Base-by-base conservation (phyloP, 176 grass and related monocot species). In the Eragrostis curvula region DNA sequence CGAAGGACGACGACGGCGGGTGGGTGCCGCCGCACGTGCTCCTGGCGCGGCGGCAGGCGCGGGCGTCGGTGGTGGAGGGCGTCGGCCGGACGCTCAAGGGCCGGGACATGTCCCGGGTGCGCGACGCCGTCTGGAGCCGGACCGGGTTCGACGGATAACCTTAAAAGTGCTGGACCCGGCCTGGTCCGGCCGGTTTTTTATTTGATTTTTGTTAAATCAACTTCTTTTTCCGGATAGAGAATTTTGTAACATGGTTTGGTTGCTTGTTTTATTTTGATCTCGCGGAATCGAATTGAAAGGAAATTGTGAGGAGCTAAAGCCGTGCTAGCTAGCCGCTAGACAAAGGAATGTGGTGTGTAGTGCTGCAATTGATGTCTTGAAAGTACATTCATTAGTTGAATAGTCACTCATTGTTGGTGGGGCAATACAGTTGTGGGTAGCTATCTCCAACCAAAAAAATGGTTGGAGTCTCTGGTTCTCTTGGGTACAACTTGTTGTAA, bases 71-170 rank as follows among this genome's bases (percentile, higher is more conserved):
- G 46, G 81, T 98, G 61, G 96, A 98, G 62, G 96, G 96, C 48
- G 90, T 46, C 23, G 96, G 96, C 5, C 88, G 96, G 66, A 98
- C 96, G 73, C 88, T 98, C 18, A 98, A 98, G 71, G 96, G 96
- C 45, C 86, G 96, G 5, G 96, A 98, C 85, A 85, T 94, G 67
- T 91, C 90, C 17, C 88, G 96, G 71, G 96, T 98, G 44, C 92
- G 92, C 70, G 92, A 98, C 63, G 96, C 92, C 16, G 96, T 98
- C 71, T 98, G 96, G 96, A 98, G 85, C 81, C 90, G 86, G 58
- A 98, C 90, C 13, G 92, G 96, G 5, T 98, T 98, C 85, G 91
- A 88, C 64, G 95, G 95, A 2, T 97, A 84, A 6, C 56, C 0
- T 21, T 20, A 2, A 6, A 57, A 3, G 20, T 14, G 47, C 20